Conservation (phyloP, 2,329 filamentous ascomycete species). For the Dactylellina drechsleri region DNA sequence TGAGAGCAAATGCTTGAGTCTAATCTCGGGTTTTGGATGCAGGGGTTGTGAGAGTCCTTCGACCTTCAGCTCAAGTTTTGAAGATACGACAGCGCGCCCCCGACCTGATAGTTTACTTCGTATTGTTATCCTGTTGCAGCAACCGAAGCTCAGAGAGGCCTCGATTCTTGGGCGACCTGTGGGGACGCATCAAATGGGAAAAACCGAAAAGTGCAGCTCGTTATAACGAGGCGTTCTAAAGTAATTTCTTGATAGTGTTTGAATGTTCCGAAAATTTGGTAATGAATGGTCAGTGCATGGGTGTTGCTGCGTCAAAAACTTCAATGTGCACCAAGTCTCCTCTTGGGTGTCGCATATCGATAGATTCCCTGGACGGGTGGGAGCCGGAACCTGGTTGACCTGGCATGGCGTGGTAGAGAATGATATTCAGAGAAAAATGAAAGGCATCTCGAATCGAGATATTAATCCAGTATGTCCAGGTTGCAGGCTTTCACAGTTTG, state of each 20-base stretch:
- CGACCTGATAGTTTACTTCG: conserved; percentile 1
- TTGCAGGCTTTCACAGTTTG: background rate
- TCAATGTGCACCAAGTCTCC: conserved; percentile 14
- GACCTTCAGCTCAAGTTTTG: background rate
- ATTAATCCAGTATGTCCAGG: conserved; percentile 31
- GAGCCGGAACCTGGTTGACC: conserved; percentile 35
- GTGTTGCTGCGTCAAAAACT: conserved; percentile 18
- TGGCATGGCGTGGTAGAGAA: conserved; percentile 36
- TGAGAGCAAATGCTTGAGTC: conserved; percentile 1
- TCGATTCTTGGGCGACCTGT: background rate
- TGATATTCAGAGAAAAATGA: conserved; percentile 16
- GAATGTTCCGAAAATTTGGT: conserved; percentile 1
- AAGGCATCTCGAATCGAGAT: conserved; percentile 36
- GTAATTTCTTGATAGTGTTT: conserved; percentile 45
- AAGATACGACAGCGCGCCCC: background rate
- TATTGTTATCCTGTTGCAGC: background rate
- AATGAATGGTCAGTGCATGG: conserved; percentile 20
- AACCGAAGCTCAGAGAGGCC: too few relatives aligned
- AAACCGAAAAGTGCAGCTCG: background rate
- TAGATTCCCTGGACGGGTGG: conserved; percentile 24
- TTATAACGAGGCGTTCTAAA: conserved; percentile 33
- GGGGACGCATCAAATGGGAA: conserved; percentile 27
- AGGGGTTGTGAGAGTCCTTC: conserved; percentile 12
- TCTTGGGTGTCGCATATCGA: conserved; percentile 24
- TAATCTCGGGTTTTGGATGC: conserved; percentile 36